These are phyloP conservation scores for Lasiosphaeria ovina DNA, from an alignment of 495 filamentous ascomycete species.

Conservation along the genomic window DNA sequence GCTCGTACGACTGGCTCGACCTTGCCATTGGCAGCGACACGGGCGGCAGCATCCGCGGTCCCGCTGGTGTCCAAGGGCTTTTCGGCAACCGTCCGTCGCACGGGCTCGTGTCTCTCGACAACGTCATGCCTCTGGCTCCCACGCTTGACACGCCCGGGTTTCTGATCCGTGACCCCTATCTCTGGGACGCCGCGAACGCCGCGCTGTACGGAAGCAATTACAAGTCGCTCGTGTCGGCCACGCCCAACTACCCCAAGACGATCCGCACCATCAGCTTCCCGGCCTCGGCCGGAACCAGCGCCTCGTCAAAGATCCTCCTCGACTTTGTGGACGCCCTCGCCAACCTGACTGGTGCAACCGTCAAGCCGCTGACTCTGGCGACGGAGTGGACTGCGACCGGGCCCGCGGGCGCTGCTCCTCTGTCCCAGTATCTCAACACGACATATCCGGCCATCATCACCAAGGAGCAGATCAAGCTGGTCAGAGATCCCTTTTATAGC, in stretches of 20 bases:
- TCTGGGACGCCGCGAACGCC: constrained; percentile 47
- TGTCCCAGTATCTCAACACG: constrained; percentile 36
- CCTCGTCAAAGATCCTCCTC: constrained; percentile 33
- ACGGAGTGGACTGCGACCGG: constrained; percentile 39
- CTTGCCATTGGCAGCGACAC: constrained; percentile 48
- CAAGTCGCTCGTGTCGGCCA: constrained; percentile 30
- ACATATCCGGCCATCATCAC: constrained; percentile 53
- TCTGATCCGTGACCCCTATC: constrained; percentile 43
- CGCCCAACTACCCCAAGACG: constrained; percentile 43
- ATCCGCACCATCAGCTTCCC: constrained; percentile 42
- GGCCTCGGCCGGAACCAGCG: constrained; percentile 23
- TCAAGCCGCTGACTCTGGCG: constrained; percentile 36
- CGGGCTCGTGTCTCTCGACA: constrained; percentile 35
- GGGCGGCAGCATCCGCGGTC: constrained; percentile 40
- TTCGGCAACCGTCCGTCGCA: constrained; percentile 40
- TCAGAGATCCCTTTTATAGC: constrained; percentile 51
- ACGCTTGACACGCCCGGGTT: constrained; percentile 50
- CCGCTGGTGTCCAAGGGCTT: constrained; percentile 33
- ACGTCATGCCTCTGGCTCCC: constrained; percentile 46
- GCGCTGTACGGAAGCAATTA: constrained; percentile 47
- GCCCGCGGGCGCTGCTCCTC: constrained; percentile 12
- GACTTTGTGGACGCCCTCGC: constrained; percentile 42
- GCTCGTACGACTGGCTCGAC: constrained; percentile 57
- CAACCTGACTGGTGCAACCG: constrained; percentile 36
- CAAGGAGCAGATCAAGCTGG: constrained; percentile 48